Evolutionary conservation across 805 yeast genomes (phyloP).

Genomic region (Starmera caribaea): DNA sequence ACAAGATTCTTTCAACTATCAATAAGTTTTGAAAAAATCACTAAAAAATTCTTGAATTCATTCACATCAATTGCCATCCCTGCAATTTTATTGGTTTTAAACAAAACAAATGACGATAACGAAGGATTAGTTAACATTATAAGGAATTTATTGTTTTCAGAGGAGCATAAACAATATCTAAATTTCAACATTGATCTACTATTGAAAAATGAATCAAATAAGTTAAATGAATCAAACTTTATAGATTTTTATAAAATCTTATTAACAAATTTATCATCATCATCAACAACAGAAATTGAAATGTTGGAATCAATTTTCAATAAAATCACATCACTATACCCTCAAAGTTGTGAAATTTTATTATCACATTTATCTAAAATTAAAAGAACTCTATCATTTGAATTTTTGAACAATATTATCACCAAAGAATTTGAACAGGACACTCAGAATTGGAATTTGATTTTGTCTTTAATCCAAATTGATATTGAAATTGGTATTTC

Average conservation of each 20-base stretch:
- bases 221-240: slow-evolving; percentile 13
- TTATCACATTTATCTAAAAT: slow-evolving; percentile 36
- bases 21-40: slow-evolving; percentile 8
- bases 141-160: slow-evolving; percentile 19
- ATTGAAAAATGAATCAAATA: slow-evolving; percentile 14
- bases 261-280: slow-evolving; percentile 20
- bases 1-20: slow-evolving; percentile 8
- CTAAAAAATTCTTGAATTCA: slow-evolving; percentile 8
- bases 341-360: slow-evolving; percentile 31
- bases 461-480: slow-evolving; percentile 37
- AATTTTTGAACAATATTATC: slow-evolving; percentile 36
- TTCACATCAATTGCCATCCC: slow-evolving; percentile 15
- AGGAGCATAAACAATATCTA: slow-evolving; percentile 15
- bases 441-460: slow-evolving; percentile 39
- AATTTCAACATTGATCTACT: slow-evolving; percentile 23
- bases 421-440: slow-evolving; percentile 37
- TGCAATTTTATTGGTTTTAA: slow-evolving; percentile 4
- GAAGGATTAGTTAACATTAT: slow-evolving; percentile 12
- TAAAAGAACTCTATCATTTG: slow-evolving; percentile 44
- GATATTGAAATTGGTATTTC: slow-evolving; percentile 52
- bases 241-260: slow-evolving; percentile 20
- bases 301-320: slow-evolving; percentile 40
- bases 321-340: slow-evolving; percentile 28
- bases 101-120: background rate
- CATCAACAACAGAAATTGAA: slow-evolving; percentile 20